Conservation (phyloP, 2,329 filamentous ascomycete genomes). For the Diaporthe ilicicola region DNA sequence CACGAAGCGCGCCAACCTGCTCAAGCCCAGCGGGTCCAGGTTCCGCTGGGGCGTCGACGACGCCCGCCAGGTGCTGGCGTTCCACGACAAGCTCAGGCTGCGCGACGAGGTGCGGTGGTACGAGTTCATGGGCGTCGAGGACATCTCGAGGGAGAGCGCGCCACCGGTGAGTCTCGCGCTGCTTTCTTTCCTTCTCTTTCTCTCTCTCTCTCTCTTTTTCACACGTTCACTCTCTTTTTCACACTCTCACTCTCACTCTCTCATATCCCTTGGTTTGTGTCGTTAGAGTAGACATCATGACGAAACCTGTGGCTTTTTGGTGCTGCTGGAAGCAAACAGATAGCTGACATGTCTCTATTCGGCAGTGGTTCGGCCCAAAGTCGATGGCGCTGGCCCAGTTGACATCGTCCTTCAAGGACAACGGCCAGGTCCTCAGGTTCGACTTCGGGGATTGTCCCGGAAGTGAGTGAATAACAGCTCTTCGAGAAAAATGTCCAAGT, state of each 20-base stretch:
- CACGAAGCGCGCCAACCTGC: neutral
- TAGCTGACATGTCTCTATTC: neutral
- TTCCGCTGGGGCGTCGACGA: conserved; percentile 30
- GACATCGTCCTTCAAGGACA: neutral
- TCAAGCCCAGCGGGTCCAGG: conserved; percentile 10
- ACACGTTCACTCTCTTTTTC: too few species aligned
- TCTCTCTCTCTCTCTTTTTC: neutral
- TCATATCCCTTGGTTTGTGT: too few species aligned
- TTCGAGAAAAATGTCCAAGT: neutral
- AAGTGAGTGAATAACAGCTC: fast-evolving
- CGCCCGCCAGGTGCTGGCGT: neutral
- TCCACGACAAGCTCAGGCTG: conserved; percentile 20
- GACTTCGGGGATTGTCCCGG: neutral
- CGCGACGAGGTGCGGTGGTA: conserved; percentile 21
- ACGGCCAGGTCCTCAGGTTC: conserved; percentile 12
- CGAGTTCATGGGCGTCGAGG: conserved; percentile 24
- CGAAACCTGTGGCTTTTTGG: neutral
- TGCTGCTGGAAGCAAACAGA: neutral
- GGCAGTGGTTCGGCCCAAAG: conserved; percentile 24
- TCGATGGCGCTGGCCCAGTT: conserved; percentile 21
- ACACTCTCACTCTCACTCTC: too few species aligned
- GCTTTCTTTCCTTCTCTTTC: neutral
- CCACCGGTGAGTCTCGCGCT: neutral
- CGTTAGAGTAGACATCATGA: too few species aligned
- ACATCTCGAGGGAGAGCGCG: conserved; percentile 11